Percentiles rank a stretch among this genome's conserved stretches.
Conservation (phyloP, 2,329 filamentous ascomycete genomes). For the Talaromyces atroroseus region DNA sequence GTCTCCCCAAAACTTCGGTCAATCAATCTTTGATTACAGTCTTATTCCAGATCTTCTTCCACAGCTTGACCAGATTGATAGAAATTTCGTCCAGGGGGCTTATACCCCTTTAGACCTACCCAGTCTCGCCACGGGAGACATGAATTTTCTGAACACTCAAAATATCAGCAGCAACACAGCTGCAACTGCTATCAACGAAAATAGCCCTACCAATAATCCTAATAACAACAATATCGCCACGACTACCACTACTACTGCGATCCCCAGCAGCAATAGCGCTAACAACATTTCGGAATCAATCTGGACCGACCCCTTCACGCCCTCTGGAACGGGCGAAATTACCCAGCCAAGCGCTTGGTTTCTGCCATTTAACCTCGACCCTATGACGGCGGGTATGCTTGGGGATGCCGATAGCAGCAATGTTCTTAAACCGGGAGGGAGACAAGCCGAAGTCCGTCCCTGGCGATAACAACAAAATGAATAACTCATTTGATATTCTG, state of each 20-base stretch:
- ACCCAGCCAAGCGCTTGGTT: constrained; percentile 68
- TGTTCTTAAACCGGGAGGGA: not conserved
- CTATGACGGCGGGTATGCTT: constrained; percentile 27
- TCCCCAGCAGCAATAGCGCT: not conserved
- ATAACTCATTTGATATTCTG: constrained; percentile 24
- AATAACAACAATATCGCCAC: not conserved
- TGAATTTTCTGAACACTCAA: constrained; percentile 2
- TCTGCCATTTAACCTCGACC: constrained; percentile 86
- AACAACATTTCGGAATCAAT: constrained; percentile 24
- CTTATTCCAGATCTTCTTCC: constrained; percentile 48
- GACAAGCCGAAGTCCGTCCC: constrained; percentile 3
- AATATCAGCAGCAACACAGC: not conserved
- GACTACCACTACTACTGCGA: not conserved
- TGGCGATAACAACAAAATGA: not conserved
- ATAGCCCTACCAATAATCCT: not conserved
- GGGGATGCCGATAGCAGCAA: not conserved
- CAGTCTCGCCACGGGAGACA: constrained; percentile 27
- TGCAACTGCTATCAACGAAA: not conserved
- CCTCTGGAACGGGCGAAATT: constrained; percentile 32
- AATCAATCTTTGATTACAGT: constrained; percentile 34
- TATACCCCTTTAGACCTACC: constrained; percentile 54
- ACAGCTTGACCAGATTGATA: constrained; percentile 69
- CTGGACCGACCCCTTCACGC: constrained; percentile 32
- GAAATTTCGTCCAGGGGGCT: constrained; percentile 69
- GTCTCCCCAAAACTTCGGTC: constrained; percentile 25